These are phyloP conservation scores for Fonsecaea monophora DNA, from an alignment of 2,329 filamentous ascomycete species.

Conservation along the genomic window DNA sequence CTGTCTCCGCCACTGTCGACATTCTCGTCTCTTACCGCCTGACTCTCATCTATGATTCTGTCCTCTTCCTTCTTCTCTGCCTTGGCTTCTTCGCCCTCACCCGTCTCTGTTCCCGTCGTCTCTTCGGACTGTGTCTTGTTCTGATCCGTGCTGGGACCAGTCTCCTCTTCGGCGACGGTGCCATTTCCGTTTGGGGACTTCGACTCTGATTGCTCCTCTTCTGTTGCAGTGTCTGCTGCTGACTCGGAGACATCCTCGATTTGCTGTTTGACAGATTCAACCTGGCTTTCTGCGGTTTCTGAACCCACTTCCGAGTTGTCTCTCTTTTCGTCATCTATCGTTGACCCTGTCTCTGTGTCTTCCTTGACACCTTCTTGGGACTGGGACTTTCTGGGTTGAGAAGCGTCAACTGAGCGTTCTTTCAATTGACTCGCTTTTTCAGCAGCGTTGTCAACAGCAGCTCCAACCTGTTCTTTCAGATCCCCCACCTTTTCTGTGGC, in stretches of 20 bases:
- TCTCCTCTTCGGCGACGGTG: slow-evolving; percentile 36
- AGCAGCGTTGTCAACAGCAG: slow-evolving; percentile 17
- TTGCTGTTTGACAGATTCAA: not conserved
- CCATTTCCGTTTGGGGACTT: slow-evolving; percentile 37
- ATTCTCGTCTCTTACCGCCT: slow-evolving; percentile 32
- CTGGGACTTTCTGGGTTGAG: not conserved
- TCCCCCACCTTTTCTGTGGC: slow-evolving; percentile 10
- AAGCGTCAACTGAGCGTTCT: slow-evolving; percentile 9
- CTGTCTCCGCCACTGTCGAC: not conserved
- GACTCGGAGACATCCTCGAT: not conserved
- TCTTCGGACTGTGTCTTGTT: slow-evolving; percentile 8
- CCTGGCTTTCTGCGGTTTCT: slow-evolving; percentile 15
- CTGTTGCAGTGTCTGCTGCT: slow-evolving; percentile 8
- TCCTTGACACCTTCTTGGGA: not conserved
- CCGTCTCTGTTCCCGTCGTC: slow-evolving; percentile 1
- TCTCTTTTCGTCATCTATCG: not conserved
- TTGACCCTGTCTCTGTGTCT: not conserved
- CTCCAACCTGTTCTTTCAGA: slow-evolving; percentile 4
- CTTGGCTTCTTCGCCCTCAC: slow-evolving; percentile 19
- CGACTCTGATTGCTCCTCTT: slow-evolving; percentile 19
- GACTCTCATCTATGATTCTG: slow-evolving; percentile 32
- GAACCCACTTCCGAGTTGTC: slow-evolving; percentile 13
- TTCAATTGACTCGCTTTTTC: slow-evolving; percentile 17
- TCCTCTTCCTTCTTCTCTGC: slow-evolving; percentile 31
- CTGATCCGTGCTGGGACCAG: slow-evolving; percentile 20